These are phyloP conservation scores for Globisporangium nunn DNA, from an alignment of 352 stramenopile species.

Conservation along the genomic window DNA sequence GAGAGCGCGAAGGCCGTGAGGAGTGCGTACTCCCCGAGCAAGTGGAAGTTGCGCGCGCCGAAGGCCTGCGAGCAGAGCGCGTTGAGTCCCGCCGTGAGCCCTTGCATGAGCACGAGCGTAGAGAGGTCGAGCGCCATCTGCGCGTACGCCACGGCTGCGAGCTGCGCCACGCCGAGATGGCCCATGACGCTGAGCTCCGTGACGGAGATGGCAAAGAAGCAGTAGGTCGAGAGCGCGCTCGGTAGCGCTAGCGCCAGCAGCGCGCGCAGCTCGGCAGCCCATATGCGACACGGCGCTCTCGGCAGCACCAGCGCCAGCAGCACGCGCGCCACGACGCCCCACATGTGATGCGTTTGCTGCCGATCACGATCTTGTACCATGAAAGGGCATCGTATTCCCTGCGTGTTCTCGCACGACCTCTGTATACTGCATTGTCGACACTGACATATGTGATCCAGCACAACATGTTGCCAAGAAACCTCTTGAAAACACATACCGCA, in stretches of 20 bases:
- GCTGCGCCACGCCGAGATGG: constrained; percentile 66
- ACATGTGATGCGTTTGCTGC: too few relatives aligned
- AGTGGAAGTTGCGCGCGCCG: constrained; percentile 70
- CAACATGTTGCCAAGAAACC: too few relatives aligned
- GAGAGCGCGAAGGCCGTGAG: constrained; percentile 53
- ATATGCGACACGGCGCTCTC: not conserved
- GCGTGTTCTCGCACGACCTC: too few relatives aligned
- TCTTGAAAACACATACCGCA: too few relatives aligned
- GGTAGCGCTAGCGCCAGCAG: constrained; percentile 54
- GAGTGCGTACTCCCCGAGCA: constrained; percentile 64
- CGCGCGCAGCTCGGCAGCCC: constrained; percentile 21
- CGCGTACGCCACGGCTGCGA: constrained; percentile 74
- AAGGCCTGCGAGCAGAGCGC: constrained; percentile 80
- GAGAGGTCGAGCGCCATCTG: constrained; percentile 76
- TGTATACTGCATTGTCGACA: too few relatives aligned
- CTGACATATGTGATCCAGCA: too few relatives aligned
- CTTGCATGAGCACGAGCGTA: constrained; percentile 74
- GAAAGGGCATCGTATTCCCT: too few relatives aligned
- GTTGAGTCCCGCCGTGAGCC: constrained; percentile 77
- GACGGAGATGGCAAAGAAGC: constrained; percentile 75
- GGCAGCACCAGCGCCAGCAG: too few relatives aligned
- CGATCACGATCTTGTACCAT: too few relatives aligned
- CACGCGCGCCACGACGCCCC: too few relatives aligned
- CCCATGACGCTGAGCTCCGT: constrained; percentile 79
- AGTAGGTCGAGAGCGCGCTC: constrained; percentile 56